Conservation (phyloP, 2,329 filamentous ascomycete genomes). For the Scytalidium sp. region DNA sequence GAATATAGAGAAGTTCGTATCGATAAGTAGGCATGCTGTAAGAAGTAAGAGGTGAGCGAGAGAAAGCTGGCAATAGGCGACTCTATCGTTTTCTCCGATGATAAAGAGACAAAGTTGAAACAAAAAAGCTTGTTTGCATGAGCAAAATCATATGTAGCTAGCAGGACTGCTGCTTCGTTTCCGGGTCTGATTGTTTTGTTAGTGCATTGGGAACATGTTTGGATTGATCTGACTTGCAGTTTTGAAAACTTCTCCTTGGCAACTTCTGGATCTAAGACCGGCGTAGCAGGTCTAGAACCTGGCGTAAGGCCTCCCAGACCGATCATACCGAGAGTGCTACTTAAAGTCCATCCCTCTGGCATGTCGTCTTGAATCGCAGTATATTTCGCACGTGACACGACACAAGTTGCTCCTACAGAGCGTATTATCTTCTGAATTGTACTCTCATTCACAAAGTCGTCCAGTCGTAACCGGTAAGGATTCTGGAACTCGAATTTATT, state of each 20-base stretch:
- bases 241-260: constrained; percentile 77
- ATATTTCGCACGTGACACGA: constrained; percentile 68
- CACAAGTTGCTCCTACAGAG: constrained; percentile 72
- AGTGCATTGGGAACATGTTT: constrained; percentile 11
- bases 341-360: constrained; percentile 84
- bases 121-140: constrained; percentile 96
- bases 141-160: constrained; percentile 89
- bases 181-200: constrained; percentile 58
- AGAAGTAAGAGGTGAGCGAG: constrained; percentile 86
- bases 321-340: constrained; percentile 77
- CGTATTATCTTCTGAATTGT: constrained; percentile 80
- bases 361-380: constrained; percentile 85
- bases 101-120: constrained; percentile 70
- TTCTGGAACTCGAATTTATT: constrained; percentile 99
- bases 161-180: constrained; percentile 72
- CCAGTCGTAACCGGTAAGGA: constrained; percentile 85
- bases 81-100: constrained; percentile 63
- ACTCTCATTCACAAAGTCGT: constrained; percentile 91
- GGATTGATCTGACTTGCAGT: constrained; percentile 56
- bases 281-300: constrained; percentile 60
- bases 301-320: constrained; percentile 75
- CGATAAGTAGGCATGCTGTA: constrained; percentile 90
- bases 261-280: constrained; percentile 70
- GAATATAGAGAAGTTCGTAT: constrained; percentile 76
- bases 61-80: constrained; percentile 78